Conservation (phyloP, 2,329 filamentous ascomycete species). For the Hortaea werneckii region DNA sequence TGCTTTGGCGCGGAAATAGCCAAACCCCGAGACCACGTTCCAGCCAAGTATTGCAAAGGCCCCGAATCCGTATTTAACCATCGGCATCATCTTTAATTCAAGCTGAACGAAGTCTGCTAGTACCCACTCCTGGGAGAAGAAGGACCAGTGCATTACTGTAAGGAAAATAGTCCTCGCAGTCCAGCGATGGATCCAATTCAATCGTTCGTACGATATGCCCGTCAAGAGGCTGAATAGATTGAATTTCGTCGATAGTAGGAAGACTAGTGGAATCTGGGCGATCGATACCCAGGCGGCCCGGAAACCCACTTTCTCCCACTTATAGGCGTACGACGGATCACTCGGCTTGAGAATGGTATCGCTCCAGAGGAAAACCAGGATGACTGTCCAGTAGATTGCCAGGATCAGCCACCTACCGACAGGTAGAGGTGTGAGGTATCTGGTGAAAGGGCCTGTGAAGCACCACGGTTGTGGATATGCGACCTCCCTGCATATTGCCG, state of each 20-base stretch:
- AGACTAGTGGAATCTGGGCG: conserved; percentile 55
- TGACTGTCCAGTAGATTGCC: conserved; percentile 20
- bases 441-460: conserved; percentile 20
- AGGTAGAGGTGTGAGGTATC: conserved; percentile 24
- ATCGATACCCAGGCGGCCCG: conserved; percentile 58
- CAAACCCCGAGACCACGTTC: conserved; percentile 41
- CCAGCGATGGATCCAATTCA: conserved; percentile 47
- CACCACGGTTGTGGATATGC: conserved; percentile 20
- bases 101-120: conserved; percentile 40
- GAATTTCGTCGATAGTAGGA: conserved; percentile 39
- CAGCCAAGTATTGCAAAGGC: conserved; percentile 43
- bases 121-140: conserved; percentile 44
- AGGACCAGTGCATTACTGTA: conserved; percentile 44
- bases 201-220: conserved; percentile 39
- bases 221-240: conserved; percentile 36
- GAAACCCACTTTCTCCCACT: conserved; percentile 52
- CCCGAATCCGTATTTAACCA: conserved; percentile 42
- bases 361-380: conserved; percentile 21
- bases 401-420: conserved; percentile 20
- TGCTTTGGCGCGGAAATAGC: conserved; percentile 37
- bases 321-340: conserved; percentile 21
- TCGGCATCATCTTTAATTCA: conserved; percentile 39
- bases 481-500: conserved; percentile 16
- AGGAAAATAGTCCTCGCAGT: conserved; percentile 42
- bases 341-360: conserved; percentile 17